Evolutionary conservation across 345 rosid species (phyloP), one percentile per base, ranked within the genome.

Genomic region (Eucalyptus tenuipes): DNA sequence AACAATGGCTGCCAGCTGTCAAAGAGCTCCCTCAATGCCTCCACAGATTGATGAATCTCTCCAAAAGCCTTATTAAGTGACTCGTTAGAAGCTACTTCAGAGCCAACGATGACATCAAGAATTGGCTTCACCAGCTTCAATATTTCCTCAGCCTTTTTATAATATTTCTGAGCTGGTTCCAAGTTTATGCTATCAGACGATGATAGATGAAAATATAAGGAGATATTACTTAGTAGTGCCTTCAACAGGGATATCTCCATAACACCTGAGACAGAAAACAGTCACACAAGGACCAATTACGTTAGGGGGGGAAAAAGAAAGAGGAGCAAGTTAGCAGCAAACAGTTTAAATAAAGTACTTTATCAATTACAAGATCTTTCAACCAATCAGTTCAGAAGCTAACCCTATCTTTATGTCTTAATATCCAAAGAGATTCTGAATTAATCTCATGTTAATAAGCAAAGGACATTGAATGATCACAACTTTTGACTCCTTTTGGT

Each of bases 211-310:
- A 94, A 92, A 91, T 96, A 95, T 25, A 94, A 93, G n/a, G 96
- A 93, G 91, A 96, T 93, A 79, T 93, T 93, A 57, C 91, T 92
- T 16, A 94, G 92, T 90, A 98, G 96, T 85, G 89, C 93, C 92
- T 94, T 96, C 91, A 97, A 88, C 80, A 93, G 89, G 18, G 98
- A 95, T 87, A 93, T 93, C 94, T 93, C 97, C 99, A 97, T 98
- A 89, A 89, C 89, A 92, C 94, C 97, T 96, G 95, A 91, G 52
- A 88, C 79, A 37, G 52, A 57, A 57, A 87, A 61, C 61, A 48
- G n/a, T 66, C 50, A 68, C 20, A 48, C 37, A 27, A 71, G 81
- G 40, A 47, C 27, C 87, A 89, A 61, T 85, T 49, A 20, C 33
- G 40, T 24, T 88, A 47, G 27, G 14, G 42, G 29, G 13, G 6